These are phyloP conservation scores for Simmondsia chinensis DNA, from an alignment of 148 eudicot genomes.

Conservation along the genomic window DNA sequence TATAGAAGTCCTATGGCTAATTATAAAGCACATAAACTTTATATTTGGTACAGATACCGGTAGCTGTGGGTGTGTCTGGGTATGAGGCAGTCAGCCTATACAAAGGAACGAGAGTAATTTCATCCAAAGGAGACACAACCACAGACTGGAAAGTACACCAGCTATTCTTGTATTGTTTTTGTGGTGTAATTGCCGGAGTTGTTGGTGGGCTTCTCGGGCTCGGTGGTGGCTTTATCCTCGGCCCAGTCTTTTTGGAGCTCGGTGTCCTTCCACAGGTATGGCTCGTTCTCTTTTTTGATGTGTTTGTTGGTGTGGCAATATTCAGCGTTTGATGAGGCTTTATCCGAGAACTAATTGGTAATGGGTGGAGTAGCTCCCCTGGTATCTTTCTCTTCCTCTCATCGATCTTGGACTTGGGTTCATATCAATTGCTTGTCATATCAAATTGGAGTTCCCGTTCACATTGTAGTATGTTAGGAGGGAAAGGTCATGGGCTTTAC, in stretches of 20 bases:
- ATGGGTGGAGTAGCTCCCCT: no score
- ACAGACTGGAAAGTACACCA: slow-evolving; percentile 43
- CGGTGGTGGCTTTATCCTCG: slow-evolving; percentile 90
- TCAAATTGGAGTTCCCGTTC: no score
- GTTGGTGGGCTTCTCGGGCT: slow-evolving; percentile 90
- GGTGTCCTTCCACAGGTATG: slow-evolving; percentile 93
- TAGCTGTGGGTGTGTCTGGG: slow-evolving; percentile 52
- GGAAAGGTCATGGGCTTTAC: no score
- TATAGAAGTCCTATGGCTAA: neutral
- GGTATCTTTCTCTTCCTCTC: no score
- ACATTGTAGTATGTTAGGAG: no score
- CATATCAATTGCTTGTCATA: no score
- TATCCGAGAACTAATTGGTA: no score
- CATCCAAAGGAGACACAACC: slow-evolving; percentile 46
- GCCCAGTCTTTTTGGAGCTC: slow-evolving; percentile 80
- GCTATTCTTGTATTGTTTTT: slow-evolving; percentile 41
- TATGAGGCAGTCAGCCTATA: slow-evolving; percentile 68
- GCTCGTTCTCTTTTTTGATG: no score
- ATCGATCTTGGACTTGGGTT: no score
- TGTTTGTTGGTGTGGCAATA: no score
- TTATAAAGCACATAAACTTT: neutral
- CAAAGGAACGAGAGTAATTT: slow-evolving; percentile 56
- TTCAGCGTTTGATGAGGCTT: no score
- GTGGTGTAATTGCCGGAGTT: slow-evolving; percentile 65
- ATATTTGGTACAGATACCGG: slow-evolving; percentile 49